Percentiles rank a stretch among this genome's conserved stretches.
Evolutionary conservation across 1,284 basidiomycete genomes (phyloP).

Genomic region (Fomitopsis betulina): DNA sequence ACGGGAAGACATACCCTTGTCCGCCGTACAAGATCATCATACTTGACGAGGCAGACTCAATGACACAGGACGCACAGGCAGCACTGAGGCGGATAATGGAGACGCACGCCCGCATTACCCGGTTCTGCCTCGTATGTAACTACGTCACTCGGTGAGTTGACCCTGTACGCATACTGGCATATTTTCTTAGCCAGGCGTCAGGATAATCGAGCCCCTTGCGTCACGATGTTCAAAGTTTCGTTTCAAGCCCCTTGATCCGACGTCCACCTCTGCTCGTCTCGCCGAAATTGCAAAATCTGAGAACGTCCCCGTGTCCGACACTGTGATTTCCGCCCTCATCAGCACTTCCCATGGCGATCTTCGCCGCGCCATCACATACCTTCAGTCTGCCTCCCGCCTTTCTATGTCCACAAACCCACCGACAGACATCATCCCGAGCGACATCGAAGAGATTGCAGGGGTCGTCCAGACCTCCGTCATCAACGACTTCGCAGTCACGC

Average conservation of each 20-base stretch:
- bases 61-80: constrained; percentile 99
- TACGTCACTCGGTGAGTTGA: constrained; percentile 90
- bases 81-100: constrained; percentile 98
- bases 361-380: constrained; percentile 96
- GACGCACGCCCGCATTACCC: constrained; percentile 92
- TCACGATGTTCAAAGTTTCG: constrained; percentile 99
- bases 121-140: constrained; percentile 99
- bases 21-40: constrained; percentile 99
- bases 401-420: constrained; percentile 67
- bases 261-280: constrained; percentile 75
- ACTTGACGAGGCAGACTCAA: constrained; percentile 97
- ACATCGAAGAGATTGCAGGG: constrained; percentile 96
- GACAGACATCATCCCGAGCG: constrained; percentile 64
- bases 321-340: constrained; percentile 73
- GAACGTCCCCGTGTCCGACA: constrained; percentile 42
- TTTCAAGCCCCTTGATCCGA: constrained; percentile 87
- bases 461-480: constrained; percentile 83
- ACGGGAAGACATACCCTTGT: constrained; percentile 87
- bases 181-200: constrained; percentile 27
- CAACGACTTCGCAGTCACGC: constrained; percentile 57
- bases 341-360: constrained; percentile 88
- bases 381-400: constrained; percentile 92
- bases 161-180: background rate
- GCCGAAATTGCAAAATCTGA: constrained; percentile 75
- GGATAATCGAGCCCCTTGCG: constrained; percentile 97